Percentiles rank a stretch among this genome's conserved stretches.
Conservation (phyloP, 208 protist species). For the Blechomonas ayalai region DNA sequence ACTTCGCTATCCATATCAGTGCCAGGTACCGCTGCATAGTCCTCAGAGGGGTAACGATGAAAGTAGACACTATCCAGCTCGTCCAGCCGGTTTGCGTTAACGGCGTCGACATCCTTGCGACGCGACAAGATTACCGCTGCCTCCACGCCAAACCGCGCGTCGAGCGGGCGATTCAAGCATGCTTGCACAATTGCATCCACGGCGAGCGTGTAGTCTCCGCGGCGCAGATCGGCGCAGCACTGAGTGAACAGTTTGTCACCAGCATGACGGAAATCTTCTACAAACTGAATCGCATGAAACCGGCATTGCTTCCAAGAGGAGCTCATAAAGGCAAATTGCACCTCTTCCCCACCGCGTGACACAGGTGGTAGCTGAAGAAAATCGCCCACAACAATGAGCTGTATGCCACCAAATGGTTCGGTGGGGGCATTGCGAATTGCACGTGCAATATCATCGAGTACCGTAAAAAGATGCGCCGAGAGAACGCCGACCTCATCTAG, state of each 20-base stretch:
- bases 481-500: slow-evolving; percentile 46
- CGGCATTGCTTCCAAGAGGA: slow-evolving; percentile 26
- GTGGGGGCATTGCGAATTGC: slow-evolving; percentile 10
- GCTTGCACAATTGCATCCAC: slow-evolving; percentile 28
- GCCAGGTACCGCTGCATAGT: slow-evolving; percentile 56
- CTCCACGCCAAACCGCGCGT: slow-evolving; percentile 27
- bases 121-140: slow-evolving; percentile 40
- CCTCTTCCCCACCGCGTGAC: slow-evolving; percentile 23
- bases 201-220: slow-evolving; percentile 39
- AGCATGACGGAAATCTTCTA: slow-evolving; percentile 25
- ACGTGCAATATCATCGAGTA: slow-evolving; percentile 24
- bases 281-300: slow-evolving; percentile 36
- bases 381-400: slow-evolving; percentile 33
- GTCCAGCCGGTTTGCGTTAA: slow-evolving; percentile 42
- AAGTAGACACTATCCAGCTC: slow-evolving; percentile 27
- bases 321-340: slow-evolving; percentile 44
- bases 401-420: slow-evolving; percentile 43
- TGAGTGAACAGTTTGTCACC: slow-evolving; percentile 25
- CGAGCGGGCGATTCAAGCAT: slow-evolving; percentile 26
- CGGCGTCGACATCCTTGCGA: slow-evolving; percentile 32
- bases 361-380: slow-evolving; percentile 41
- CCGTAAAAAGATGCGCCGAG: slow-evolving; percentile 7
- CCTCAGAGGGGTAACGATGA: slow-evolving; percentile 61
- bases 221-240: slow-evolving; percentile 45
- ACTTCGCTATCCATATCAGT: slow-evolving; percentile 51